Conservation (phyloP, 345 rosid species). For the Abelmoschus esculentus region DNA sequence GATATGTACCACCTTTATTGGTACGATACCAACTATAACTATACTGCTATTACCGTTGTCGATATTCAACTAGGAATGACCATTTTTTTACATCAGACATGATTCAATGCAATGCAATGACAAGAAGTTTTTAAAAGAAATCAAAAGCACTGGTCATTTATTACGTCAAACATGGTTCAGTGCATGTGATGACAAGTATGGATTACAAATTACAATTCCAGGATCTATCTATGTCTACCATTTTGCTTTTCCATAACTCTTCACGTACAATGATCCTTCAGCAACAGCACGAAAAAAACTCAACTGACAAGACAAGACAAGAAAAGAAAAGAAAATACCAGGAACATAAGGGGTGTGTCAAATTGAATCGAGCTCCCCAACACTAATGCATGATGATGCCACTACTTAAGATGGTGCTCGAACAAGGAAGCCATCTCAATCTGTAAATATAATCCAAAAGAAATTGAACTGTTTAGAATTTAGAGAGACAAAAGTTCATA, state of each 20-base stretch:
- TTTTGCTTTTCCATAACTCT: not conserved
- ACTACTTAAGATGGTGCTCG: constrained; percentile 63
- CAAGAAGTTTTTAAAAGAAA: not conserved
- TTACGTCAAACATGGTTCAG: not conserved
- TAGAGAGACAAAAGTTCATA: not conserved
- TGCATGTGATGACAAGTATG: not conserved
- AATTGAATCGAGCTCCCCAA: not conserved
- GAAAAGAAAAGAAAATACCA: not conserved
- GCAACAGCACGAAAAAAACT: not conserved
- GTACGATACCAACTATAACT: too few species aligned
- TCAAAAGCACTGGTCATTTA: not conserved
- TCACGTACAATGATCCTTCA: constrained; percentile 2
- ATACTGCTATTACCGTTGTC: too few species aligned
- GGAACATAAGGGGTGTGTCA: not conserved
- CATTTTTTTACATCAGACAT: too few species aligned
- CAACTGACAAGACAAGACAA: not conserved
- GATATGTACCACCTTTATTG: too few species aligned
- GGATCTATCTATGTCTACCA: not conserved
- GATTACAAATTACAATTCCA: not conserved
- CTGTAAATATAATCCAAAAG: constrained; percentile 28
- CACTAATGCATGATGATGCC: not conserved
- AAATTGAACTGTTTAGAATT: not conserved
- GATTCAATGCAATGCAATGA: not conserved
- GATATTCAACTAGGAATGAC: not conserved
- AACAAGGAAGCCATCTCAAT: constrained; percentile 94